A percentile compares a stretch with the other conserved stretches of the same genome.
These are phyloP conservation scores for Kuraishia ogatae DNA, from an alignment of 805 yeast genomes.

Conservation along the genomic window DNA sequence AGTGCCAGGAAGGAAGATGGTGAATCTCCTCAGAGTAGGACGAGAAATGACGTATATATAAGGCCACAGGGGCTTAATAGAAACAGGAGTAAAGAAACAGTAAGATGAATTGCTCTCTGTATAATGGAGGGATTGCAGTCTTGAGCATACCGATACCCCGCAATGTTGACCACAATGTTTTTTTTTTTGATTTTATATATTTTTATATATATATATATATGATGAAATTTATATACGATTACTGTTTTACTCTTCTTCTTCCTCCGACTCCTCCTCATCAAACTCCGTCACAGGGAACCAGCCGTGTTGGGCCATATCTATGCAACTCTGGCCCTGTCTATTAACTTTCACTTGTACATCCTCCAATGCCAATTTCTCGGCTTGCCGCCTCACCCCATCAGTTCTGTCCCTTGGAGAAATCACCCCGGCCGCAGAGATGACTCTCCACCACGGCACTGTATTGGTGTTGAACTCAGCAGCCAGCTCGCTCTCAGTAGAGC, in stretches of 20 bases:
- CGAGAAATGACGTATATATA: neutral
- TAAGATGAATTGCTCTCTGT: too few species aligned
- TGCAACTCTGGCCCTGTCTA: constrained; percentile 22
- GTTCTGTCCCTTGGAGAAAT: constrained; percentile 43
- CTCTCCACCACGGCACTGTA: constrained; percentile 77
- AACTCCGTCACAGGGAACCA: constrained; percentile 50
- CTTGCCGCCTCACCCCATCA: constrained; percentile 37
- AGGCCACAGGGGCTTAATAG: neutral
- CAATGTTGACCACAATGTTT: too few species aligned
- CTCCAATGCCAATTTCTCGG: constrained; percentile 35
- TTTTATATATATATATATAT: too few species aligned
- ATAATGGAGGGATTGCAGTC: too few species aligned
- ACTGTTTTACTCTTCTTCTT: too few species aligned
- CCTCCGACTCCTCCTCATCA: constrained; percentile 9
- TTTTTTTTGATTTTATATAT: neutral
- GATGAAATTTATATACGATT: neutral
- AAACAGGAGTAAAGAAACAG: neutral
- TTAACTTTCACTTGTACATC: constrained; percentile 29
- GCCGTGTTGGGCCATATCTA: constrained; percentile 41
- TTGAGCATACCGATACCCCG: too few species aligned
- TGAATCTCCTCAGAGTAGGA: neutral
- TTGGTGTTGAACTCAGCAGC: constrained; percentile 16
- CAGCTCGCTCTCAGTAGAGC: constrained; percentile 16
- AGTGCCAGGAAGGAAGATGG: neutral
- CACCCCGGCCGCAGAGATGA: constrained; percentile 52